phyloP scores from a whole-genome alignment of 331 rosid genomes.

The Saraca asoca region DNA sequence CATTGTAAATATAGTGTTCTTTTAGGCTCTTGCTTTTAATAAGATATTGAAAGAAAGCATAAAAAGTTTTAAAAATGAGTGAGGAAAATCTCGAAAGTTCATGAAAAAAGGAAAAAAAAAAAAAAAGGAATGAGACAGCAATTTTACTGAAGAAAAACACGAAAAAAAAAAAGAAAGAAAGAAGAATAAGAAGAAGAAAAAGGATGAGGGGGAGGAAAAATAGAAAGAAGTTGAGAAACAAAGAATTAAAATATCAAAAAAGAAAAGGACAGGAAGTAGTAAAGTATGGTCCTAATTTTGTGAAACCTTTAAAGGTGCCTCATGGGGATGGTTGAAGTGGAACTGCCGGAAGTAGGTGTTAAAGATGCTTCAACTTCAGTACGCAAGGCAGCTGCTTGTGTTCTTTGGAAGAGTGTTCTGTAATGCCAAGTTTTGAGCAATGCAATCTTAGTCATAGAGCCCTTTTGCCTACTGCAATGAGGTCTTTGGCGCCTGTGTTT shows the following conservation, averaged over 20 bases:
- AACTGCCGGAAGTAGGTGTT: conserved; percentile 47
- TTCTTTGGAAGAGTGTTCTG: conserved; percentile 54
- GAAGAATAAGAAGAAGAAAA: not conserved
- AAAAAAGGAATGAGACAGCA: conserved; percentile 22
- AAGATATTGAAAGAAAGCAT: conserved; percentile 30
- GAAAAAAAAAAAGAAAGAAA: not conserved
- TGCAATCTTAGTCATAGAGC: conserved; percentile 57
- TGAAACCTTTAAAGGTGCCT: conserved; percentile 41
- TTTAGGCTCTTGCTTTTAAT: conserved; percentile 45
- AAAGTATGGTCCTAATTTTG: conserved; percentile 5
- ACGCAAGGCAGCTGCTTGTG: conserved; percentile 46
- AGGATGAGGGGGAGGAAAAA: conserved; percentile 19
- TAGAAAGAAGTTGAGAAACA: conserved; percentile 33
- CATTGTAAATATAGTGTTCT: conserved; percentile 48
- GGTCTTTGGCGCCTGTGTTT: conserved; percentile 59
- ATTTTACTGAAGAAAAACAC: not conserved
- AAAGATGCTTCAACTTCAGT: conserved; percentile 59
- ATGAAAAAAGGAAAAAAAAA: conserved; percentile 21
- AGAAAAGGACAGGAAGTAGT: conserved; percentile 14
- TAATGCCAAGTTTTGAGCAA: conserved; percentile 42
- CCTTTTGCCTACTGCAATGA: conserved; percentile 59
- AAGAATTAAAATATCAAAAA: conserved; percentile 27
- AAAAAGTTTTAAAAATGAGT: conserved; percentile 36
- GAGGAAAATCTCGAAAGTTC: conserved; percentile 37
- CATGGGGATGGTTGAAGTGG: conserved; percentile 43